phyloP scores from a whole-genome alignment of 805 yeast species.

The Candida golubevii region DNA sequence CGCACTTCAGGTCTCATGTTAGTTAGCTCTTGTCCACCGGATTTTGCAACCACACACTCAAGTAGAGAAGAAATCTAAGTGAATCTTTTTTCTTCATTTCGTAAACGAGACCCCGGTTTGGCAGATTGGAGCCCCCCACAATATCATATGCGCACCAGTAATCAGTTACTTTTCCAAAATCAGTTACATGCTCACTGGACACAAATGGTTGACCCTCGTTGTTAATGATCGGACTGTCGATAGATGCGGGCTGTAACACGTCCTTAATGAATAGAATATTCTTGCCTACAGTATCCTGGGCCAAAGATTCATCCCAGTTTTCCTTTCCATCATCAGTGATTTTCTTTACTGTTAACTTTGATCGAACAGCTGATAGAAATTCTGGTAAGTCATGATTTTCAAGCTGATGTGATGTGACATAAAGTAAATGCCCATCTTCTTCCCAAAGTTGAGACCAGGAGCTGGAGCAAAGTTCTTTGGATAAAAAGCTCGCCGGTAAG shows the following conservation, averaged over 20 bases:
- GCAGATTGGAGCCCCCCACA: conserved; percentile 22
- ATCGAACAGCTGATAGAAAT: conserved; percentile 15
- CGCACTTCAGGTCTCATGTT: not conserved
- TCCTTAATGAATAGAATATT: conserved; percentile 23
- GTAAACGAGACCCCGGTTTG: conserved; percentile 18
- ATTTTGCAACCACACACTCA: conserved; percentile 24
- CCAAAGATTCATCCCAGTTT: conserved; percentile 9
- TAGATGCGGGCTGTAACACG: conserved; percentile 24
- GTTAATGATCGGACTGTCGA: conserved; percentile 14
- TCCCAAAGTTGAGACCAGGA: conserved; percentile 34
- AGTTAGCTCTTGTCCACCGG: not conserved
- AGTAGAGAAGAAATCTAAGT: conserved; percentile 15
- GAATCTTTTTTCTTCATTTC: conserved; percentile 13
- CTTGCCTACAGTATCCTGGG: conserved; percentile 3
- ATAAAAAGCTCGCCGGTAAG: conserved; percentile 17
- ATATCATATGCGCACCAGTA: conserved; percentile 35
- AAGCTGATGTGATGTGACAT: conserved; percentile 34
- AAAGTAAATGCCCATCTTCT: conserved; percentile 23
- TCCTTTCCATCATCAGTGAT: conserved; percentile 3
- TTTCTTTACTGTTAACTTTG: conserved; percentile 13
- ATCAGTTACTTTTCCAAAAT: conserved; percentile 15
- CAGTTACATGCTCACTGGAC: conserved; percentile 22
- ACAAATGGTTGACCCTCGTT: conserved; percentile 24
- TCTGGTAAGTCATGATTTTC: conserved; percentile 23
- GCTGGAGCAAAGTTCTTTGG: conserved; percentile 33